These are phyloP conservation scores for Simplicillium aogashimaense DNA, from an alignment of 2,329 filamentous ascomycete genomes.

Conservation along the genomic window DNA sequence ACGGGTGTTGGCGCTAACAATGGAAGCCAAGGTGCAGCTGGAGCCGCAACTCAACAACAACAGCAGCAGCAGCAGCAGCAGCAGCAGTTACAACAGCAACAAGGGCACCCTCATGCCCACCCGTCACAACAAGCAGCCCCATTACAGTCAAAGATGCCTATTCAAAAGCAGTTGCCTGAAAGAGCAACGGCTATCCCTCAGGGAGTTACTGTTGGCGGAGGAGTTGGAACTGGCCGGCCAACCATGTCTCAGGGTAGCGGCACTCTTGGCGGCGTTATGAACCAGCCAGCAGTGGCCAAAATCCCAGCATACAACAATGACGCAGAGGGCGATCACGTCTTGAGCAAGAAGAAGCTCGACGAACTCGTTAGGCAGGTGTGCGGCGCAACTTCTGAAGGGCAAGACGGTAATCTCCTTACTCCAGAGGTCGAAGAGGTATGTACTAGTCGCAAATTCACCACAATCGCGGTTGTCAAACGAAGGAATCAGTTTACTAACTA, in stretches of 20 bases:
- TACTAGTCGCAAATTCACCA: conserved; percentile 1
- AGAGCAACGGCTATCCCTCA: conserved; percentile 59
- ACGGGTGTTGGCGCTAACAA: conserved; percentile 21
- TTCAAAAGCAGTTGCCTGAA: conserved; percentile 67
- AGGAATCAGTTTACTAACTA: conserved; percentile 9
- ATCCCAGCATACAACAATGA: conserved; percentile 80
- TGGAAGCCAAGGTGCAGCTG: conserved; percentile 13
- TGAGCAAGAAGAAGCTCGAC: conserved; percentile 97
- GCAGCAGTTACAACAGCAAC: conserved; percentile 19
- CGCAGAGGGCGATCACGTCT: conserved; percentile 79
- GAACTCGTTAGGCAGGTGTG: conserved; percentile 92
- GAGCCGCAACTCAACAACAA: conserved; percentile 6
- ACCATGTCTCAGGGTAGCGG: conserved; percentile 73
- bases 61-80: conserved; percentile 14
- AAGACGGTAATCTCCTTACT: conserved; percentile 67
- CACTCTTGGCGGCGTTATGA: conserved; percentile 71
- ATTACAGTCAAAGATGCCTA: conserved; percentile 60
- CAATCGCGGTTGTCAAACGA: neutral
- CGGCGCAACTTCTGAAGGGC: conserved; percentile 63
- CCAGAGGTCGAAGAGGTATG: conserved; percentile 93
- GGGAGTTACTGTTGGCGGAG: conserved; percentile 61
- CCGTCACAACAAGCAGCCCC: conserved; percentile 31
- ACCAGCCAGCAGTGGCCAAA: conserved; percentile 75
- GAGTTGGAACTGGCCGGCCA: conserved; percentile 58
- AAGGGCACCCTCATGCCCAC: conserved; percentile 37